Base-by-base conservation (phyloP, 225 moss, liverwort and hornwort genomes). In the Pseudisothecium myosuroides region DNA sequence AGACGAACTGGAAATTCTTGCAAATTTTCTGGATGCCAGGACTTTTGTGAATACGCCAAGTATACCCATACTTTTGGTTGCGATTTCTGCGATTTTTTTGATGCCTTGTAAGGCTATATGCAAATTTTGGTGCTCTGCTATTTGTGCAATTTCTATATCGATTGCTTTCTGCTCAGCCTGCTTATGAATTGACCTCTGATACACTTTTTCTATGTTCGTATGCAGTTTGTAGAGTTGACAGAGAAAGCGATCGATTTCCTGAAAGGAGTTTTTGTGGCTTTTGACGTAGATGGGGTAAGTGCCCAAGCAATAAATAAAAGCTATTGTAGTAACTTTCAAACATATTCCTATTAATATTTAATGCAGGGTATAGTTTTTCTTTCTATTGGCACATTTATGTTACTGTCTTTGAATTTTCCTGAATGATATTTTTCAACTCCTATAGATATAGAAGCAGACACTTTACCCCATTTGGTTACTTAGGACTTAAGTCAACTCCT, bases 201-300 rank as follows among this genome's bases (percentile, higher is more conserved):
- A 59, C 58, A 52, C 59, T 80, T 66, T 34, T 32, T 14, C 58
- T 86, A 7, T 63, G 47, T 86, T 87, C 67, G 17, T 85, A 68
- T 89, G 92, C 96, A 97, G 98, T 96, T 93, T 88, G 97, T 98
- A 74, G 97, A 98, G 88, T 93, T 98, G 83, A 96, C 98, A 34
- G 97, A 98, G 81, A 97, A 96, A 91, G 96, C 95, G 39, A 76
- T 95, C 88, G 97, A 96, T 67, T 96, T 96, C 79, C 87, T 98
- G 63, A 97, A 94, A 84, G 94, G 93, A 83, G 93, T 96, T 80
- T 98, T 98, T 74, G 87, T 92, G 21, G 89, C 94, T 52, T 98
- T 97, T 88, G 97, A 96, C 92, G 89, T 91, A 77, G 97, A 98
- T 92, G 92, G 91, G 93, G 98, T 97, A 88, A 97, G 52, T 64